These are phyloP conservation scores for Saturnispora mendoncae DNA, from an alignment of 805 yeast species.

Conservation along the genomic window DNA sequence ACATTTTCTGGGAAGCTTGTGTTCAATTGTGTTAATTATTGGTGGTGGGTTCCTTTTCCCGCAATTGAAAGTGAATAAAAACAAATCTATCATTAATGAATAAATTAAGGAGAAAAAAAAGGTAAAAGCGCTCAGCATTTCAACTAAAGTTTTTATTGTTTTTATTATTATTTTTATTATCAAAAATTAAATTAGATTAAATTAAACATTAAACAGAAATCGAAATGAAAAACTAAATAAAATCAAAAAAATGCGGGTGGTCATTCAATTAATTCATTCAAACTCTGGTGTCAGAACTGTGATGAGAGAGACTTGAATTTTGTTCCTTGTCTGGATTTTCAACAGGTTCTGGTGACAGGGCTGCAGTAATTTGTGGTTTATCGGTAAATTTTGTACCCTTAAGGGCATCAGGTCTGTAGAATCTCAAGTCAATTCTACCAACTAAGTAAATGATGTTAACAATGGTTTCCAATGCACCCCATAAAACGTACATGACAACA, in stretches of 20 bases:
- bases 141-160: neutral
- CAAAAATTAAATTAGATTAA: neutral
- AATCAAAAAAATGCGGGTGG: neutral
- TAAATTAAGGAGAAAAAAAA: neutral
- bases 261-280: constrained; percentile 2
- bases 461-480: constrained; percentile 59
- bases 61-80: constrained; percentile 44
- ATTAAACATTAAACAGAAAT: neutral
- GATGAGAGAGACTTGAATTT: constrained; percentile 4
- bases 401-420: constrained; percentile 60
- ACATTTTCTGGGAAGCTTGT: constrained; percentile 13
- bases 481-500: constrained; percentile 54
- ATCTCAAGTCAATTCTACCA: constrained; percentile 65
- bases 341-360: constrained; percentile 3
- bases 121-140: neutral
- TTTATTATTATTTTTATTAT: neutral
- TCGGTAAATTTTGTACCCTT: constrained; percentile 9
- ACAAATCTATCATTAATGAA: constrained; percentile 2
- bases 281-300: constrained; percentile 11
- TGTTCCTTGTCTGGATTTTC: constrained; percentile 7
- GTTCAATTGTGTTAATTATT: constrained; percentile 25
- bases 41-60: constrained; percentile 37
- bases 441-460: constrained; percentile 49
- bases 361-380: constrained; percentile 5
- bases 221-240: neutral